Conservation (phyloP, 306 rosid species). For the Fagus crenata region DNA sequence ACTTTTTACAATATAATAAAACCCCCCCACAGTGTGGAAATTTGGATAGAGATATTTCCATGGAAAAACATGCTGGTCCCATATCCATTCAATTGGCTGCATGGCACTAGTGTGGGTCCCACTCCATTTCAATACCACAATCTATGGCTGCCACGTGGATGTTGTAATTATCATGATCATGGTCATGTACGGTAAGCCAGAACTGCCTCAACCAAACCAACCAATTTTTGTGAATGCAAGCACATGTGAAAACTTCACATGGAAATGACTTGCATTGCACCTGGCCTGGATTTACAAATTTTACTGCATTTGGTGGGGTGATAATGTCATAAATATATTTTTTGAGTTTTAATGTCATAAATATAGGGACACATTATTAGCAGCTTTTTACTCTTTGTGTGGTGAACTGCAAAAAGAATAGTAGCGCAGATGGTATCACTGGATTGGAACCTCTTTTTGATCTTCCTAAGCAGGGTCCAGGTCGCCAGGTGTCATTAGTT, state of each 20-base stretch:
- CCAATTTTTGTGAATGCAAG: background rate
- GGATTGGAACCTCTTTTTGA: background rate
- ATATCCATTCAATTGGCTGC: constrained; percentile 14
- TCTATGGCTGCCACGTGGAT: constrained; percentile 34
- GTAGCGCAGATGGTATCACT: background rate
- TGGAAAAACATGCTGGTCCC: constrained; percentile 3
- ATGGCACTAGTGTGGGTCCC: background rate
- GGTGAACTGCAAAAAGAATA: background rate
- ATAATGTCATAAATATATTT: background rate
- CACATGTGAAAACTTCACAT: constrained; percentile 1
- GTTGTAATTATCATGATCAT: background rate
- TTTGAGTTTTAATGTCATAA: no score
- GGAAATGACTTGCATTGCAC: constrained; percentile 9
- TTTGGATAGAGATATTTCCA: constrained; percentile 24
- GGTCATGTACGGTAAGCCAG: background rate
- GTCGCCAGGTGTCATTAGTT: background rate
- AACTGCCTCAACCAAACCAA: constrained; percentile 11
- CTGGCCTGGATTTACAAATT: background rate
- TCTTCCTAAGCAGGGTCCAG: background rate
- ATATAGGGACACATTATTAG: background rate
- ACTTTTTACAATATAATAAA: constrained; percentile 35
- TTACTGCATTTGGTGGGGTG: constrained; percentile 26
- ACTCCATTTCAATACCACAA: background rate
- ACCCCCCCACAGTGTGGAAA: constrained; percentile 11
- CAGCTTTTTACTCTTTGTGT: background rate